A percentile compares a stretch with the other conserved stretches of the same genome.
Evolutionary conservation across 345 rosid species (phyloP).

Genomic region (Populus alba): DNA sequence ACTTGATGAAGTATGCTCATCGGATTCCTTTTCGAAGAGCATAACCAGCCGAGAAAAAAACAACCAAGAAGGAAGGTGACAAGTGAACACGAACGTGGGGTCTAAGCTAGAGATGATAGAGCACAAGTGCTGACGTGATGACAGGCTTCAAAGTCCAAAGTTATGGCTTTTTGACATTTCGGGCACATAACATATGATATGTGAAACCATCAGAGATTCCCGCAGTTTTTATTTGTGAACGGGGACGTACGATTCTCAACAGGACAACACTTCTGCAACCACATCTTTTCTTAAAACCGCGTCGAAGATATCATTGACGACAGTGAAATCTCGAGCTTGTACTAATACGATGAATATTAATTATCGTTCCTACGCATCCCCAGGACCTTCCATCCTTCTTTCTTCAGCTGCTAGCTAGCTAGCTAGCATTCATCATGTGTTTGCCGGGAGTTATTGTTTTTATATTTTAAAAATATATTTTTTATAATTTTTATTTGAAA

Average conservation of each 20-base stretch:
- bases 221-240: neutral
- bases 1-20: neutral
- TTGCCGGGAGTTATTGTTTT: too few relatives aligned
- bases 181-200: neutral
- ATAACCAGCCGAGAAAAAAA: constrained; percentile 11
- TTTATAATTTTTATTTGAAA: too few relatives aligned
- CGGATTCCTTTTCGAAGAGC: neutral
- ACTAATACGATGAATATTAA: neutral
- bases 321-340: neutral
- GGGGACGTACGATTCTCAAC: neutral
- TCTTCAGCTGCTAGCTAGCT: too few relatives aligned
- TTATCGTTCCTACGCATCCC: neutral
- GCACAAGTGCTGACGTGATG: neutral
- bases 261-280: neutral
- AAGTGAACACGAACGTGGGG: neutral
- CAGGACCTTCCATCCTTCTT: too few relatives aligned
- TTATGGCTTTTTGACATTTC: constrained; percentile 4
- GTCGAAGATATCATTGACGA: neutral
- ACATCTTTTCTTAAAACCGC: neutral
- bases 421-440: too few relatives aligned
- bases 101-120: neutral
- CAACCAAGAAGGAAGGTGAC: constrained; percentile 7
- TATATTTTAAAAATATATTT: too few relatives aligned
- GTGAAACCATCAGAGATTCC: constrained; percentile 18
- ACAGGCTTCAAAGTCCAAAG: constrained; percentile 8